A percentile compares a stretch with the other conserved stretches of the same genome.
Evolutionary conservation across 2,329 filamentous ascomycete genomes (phyloP).

Genomic region (Emericellopsis atlantica): DNA sequence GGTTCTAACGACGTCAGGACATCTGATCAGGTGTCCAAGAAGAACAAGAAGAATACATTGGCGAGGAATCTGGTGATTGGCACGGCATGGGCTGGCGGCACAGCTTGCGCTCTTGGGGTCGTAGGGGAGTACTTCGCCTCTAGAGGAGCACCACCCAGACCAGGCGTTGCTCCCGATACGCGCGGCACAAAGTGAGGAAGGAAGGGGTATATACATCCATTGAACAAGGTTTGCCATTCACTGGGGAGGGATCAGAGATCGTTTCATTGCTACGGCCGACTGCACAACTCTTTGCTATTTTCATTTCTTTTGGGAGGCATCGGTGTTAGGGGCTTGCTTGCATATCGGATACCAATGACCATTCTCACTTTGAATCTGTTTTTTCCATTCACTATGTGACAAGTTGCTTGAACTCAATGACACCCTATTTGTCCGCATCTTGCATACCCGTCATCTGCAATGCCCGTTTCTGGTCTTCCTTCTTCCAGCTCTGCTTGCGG

Average conservation of each 20-base stretch:
- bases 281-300: too few relatives aligned
- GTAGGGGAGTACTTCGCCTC: constrained; percentile 44
- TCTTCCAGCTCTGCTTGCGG: constrained; percentile 37
- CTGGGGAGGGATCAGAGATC: too few relatives aligned
- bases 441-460: constrained; percentile 32
- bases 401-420: constrained; percentile 30
- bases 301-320: too few relatives aligned
- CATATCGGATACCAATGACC: too few relatives aligned
- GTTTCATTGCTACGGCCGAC: too few relatives aligned
- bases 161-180: neutral
- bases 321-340: too few relatives aligned
- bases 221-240: too few relatives aligned
- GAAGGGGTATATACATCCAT: too few relatives aligned
- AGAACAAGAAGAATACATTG: constrained; percentile 23
- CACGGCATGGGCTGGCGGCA: constrained; percentile 39
- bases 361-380: neutral
- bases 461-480: constrained; percentile 39
- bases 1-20: constrained; percentile 28
- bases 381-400: constrained; percentile 2
- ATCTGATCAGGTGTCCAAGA: constrained; percentile 8
- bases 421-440: constrained; percentile 14
- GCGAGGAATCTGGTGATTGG: constrained; percentile 38
- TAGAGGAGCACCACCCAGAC: constrained; percentile 12
- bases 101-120: constrained; percentile 45
- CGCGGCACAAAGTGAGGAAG: too few relatives aligned